These are phyloP conservation scores for Flaveria sonorensis DNA, from an alignment of 129 eudicot species.

Conservation along the genomic window DNA sequence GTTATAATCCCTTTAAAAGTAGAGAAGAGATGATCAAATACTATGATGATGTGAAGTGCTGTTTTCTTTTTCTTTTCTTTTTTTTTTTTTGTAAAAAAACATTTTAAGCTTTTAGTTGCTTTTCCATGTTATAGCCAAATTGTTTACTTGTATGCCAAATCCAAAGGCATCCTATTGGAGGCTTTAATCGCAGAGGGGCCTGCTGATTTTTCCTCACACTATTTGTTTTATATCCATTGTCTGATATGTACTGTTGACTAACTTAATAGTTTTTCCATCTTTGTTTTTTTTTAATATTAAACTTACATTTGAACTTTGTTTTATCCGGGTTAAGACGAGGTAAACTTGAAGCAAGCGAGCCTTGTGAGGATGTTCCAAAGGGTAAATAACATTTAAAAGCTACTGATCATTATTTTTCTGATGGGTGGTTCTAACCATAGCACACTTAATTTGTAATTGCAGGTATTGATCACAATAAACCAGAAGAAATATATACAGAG, in stretches of 20 bases:
- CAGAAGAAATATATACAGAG: slow-evolving; percentile 40
- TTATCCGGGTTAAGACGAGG: slow-evolving; percentile 42
- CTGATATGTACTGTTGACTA: slow-evolving; percentile 13
- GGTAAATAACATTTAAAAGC: slow-evolving; percentile 42
- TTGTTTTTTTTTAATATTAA: slow-evolving; percentile 20
- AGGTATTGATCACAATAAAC: slow-evolving; percentile 34
- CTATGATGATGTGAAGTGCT: neutral
- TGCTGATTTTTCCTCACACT: neutral
- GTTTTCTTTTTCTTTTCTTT: neutral
- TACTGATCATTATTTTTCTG: neutral
- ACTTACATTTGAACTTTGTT: slow-evolving; percentile 19
- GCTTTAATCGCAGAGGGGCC: slow-evolving; percentile 13
- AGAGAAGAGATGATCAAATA: slow-evolving; percentile 13
- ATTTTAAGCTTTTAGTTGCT: neutral
- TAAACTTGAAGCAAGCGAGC: slow-evolving; percentile 51
- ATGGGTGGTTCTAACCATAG: slow-evolving; percentile 26
- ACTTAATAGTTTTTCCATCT: slow-evolving; percentile 6
- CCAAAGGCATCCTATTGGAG: neutral
- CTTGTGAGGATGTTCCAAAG: slow-evolving; percentile 49
- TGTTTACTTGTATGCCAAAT: neutral
- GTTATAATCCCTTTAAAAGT: slow-evolving; percentile 4
- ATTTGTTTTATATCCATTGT: neutral
- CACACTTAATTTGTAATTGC: slow-evolving; percentile 26
- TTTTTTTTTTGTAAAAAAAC: neutral
- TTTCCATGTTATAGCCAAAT: neutral